Evolutionary conservation across 1,284 basidiomycete genomes (phyloP), one percentile per base, ranked within the genome.

Genomic region (Boletus hoseneyae): DNA sequence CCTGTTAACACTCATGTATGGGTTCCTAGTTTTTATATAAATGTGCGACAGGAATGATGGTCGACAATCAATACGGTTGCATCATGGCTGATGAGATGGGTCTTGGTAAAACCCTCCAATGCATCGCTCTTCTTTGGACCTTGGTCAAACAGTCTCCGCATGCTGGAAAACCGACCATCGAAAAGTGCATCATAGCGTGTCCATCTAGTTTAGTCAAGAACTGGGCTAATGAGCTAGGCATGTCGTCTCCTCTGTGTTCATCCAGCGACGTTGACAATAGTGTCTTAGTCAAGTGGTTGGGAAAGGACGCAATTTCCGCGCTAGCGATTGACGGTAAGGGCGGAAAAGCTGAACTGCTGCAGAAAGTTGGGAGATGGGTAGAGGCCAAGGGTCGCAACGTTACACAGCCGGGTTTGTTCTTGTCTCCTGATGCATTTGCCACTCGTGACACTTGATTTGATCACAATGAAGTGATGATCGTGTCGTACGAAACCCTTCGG

Each of bases 31-130:
- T 99, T 70, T 72, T 99, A 65, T 99, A 97, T 71, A 87, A 84
- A 67, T 96, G 94, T 65, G 87, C 94, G 8, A 97, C 93, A 0
- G 97, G 95, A 2, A 89, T 97, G 83, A 72, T 95, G 44, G 90
- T 89, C 23, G 85, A 93, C 45, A 90, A 93, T 58, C 93, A 96
- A 50, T 93, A 93, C 61, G 96, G 96, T 0, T 97, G 93, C 63
- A 99, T 99, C 65, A 95, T 99, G 90, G 96, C 97, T 0, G 96
- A 99, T 66, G 96, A 97, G 71, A 99, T 99, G 96, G 96, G 97
- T 64, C 82, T 96, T 19, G 91, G 93, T 23, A 96, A 96, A 72
- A 97, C 95, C 5, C 76, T 99, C 7, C 96, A 99, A 67, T 99
- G 97, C 64, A 99, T 99, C 55, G 80, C 96, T 1, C 80, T 99